phyloP scores from a whole-genome alignment of 2,329 filamentous ascomycete genomes.

The Aspergillus sp. region DNA sequence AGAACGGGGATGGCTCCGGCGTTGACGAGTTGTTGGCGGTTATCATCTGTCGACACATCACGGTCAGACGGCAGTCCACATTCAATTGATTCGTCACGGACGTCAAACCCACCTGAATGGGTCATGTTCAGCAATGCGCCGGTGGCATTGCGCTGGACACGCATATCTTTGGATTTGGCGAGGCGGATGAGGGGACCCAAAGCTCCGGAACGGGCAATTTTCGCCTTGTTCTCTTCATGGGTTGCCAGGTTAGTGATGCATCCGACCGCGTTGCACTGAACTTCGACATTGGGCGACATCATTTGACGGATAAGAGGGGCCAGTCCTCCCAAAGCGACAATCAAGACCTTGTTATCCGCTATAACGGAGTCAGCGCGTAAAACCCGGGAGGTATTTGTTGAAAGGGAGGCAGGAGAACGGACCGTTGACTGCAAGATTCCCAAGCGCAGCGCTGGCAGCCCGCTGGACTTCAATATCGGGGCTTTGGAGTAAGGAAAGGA shows the following conservation, averaged over 20 bases:
- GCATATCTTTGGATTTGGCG: slow-evolving; percentile 97
- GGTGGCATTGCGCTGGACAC: slow-evolving; percentile 94
- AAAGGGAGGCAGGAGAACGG: slow-evolving; percentile 8
- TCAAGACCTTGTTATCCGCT: slow-evolving; percentile 98
- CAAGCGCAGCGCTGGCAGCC: slow-evolving; percentile 88
- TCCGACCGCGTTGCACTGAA: slow-evolving; percentile 97
- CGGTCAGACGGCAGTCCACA: background rate
- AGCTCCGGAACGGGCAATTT: slow-evolving; percentile 91
- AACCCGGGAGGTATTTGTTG: too few relatives aligned
- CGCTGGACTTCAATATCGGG: slow-evolving; percentile 94
- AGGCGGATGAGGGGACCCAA: slow-evolving; percentile 82
- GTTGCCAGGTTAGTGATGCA: slow-evolving; percentile 98
- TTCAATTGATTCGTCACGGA: background rate
- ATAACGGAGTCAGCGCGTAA: background rate
- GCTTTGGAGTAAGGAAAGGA: slow-evolving; percentile 89
- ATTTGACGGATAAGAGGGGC: slow-evolving; percentile 92
- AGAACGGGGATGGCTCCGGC: slow-evolving; percentile 96
- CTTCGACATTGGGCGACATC: slow-evolving; percentile 95
- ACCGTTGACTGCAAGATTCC: slow-evolving; percentile 97
- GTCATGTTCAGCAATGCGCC: slow-evolving; percentile 98
- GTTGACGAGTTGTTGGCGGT: slow-evolving; percentile 92
- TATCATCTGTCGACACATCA: slow-evolving; percentile 62
- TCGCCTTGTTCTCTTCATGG: slow-evolving; percentile 98
- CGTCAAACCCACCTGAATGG: slow-evolving; percentile 66
- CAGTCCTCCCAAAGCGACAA: slow-evolving; percentile 84